These are phyloP conservation scores for Kodamaea sp. DNA, from an alignment of 1,139 yeast genomes.

Conservation along the genomic window DNA sequence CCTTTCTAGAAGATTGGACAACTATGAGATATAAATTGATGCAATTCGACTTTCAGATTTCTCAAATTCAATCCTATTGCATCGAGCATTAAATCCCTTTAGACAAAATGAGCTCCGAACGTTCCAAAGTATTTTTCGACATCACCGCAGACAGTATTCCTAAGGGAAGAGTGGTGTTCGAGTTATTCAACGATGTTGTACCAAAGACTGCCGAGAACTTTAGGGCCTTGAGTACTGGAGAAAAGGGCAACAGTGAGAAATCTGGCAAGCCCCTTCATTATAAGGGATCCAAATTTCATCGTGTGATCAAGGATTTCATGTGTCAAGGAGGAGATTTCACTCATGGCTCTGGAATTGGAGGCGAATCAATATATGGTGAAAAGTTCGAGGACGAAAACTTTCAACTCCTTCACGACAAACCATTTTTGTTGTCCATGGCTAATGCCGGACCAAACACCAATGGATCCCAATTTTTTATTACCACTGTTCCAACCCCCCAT, in stretches of 20 bases:
- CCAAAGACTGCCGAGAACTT: constrained; percentile 95
- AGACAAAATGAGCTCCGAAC: background rate
- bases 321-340: constrained; percentile 98
- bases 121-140: constrained; percentile 66
- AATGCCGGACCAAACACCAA: constrained; percentile 94
- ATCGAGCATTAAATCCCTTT: too few relatives aligned
- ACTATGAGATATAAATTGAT: too few relatives aligned
- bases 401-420: constrained; percentile 70
- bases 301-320: constrained; percentile 91
- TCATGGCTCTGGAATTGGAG: constrained; percentile 86
- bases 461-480: constrained; percentile 93
- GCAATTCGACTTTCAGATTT: too few relatives aligned
- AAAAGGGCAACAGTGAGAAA: constrained; percentile 63
- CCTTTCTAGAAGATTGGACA: too few relatives aligned
- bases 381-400: constrained; percentile 95
- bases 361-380: constrained; percentile 93
- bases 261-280: constrained; percentile 68
- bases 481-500: constrained; percentile 82
- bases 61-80: too few relatives aligned
- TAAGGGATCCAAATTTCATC: constrained; percentile 83
- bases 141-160: constrained; percentile 64
- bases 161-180: constrained; percentile 75
- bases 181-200: constrained; percentile 74
- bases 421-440: constrained; percentile 93
- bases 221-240: constrained; percentile 88